These are phyloP conservation scores for Agaricus sinodeliciosus DNA, from an alignment of 768 basidiomycete species.

Conservation along the genomic window DNA sequence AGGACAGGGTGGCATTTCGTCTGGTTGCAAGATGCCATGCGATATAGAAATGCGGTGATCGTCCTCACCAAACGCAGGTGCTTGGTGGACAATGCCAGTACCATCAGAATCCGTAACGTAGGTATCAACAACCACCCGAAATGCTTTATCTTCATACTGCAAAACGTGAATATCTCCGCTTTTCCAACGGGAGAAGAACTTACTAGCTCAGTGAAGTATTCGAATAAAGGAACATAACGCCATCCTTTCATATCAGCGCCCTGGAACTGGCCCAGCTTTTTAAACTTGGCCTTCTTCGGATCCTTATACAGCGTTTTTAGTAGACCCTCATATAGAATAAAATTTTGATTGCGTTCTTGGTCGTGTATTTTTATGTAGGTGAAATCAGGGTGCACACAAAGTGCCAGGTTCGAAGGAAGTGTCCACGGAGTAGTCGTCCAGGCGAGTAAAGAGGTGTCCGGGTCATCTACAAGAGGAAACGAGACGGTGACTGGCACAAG, in stretches of 20 bases:
- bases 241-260: slow-evolving; percentile 94
- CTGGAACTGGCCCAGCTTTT: slow-evolving; percentile 82
- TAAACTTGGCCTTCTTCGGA: slow-evolving; percentile 93
- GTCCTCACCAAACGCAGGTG: slow-evolving; percentile 97
- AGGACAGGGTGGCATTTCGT: slow-evolving; percentile 96
- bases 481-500: slow-evolving; percentile 67
- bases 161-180: neutral
- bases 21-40: slow-evolving; percentile 73
- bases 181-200: neutral
- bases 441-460: slow-evolving; percentile 80
- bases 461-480: slow-evolving; percentile 92
- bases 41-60: slow-evolving; percentile 91
- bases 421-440: slow-evolving; percentile 99
- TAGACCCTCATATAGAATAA: slow-evolving; percentile 85
- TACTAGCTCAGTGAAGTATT: slow-evolving; percentile 94
- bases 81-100: slow-evolving; percentile 98
- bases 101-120: slow-evolving; percentile 93
- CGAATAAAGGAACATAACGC: slow-evolving; percentile 92
- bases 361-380: slow-evolving; percentile 97
- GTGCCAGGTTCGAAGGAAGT: slow-evolving; percentile 86
- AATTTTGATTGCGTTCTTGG: slow-evolving; percentile 76
- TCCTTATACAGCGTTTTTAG: slow-evolving; percentile 91
- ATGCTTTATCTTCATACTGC: slow-evolving; percentile 88
- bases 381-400: slow-evolving; percentile 95
- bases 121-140: slow-evolving; percentile 81